Percentiles rank a stretch among this genome's conserved stretches.
phyloP scores from a whole-genome alignment of 306 rosid species.

The Quillaja saponaria region DNA sequence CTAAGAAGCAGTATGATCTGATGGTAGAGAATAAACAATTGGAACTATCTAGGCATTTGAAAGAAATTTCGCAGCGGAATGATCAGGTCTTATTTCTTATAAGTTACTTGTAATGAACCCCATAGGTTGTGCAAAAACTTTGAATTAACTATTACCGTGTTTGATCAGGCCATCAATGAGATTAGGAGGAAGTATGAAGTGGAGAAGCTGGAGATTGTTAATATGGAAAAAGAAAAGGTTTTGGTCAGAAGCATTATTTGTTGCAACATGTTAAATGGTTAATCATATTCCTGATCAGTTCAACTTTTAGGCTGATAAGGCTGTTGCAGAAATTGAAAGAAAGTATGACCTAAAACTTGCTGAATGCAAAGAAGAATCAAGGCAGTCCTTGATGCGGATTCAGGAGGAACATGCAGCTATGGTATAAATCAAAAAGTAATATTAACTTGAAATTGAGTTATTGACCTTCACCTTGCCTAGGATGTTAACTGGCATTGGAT shows the following conservation, averaged over 20 bases:
- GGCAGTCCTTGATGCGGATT: conserved; percentile 52
- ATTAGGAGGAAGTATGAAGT: conserved; percentile 78
- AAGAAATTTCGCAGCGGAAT: conserved; percentile 85
- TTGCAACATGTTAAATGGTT: conserved; percentile 25
- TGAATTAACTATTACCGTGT: conserved; percentile 34
- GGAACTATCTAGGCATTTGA: conserved; percentile 87
- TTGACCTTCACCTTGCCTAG: conserved; percentile 14
- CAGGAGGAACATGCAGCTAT: conserved; percentile 70
- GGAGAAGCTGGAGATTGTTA: conserved; percentile 80
- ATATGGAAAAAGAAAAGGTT: conserved; percentile 86
- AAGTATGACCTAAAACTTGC: conserved; percentile 56
- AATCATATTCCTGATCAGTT: conserved; percentile 43
- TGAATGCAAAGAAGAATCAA: conserved; percentile 72
- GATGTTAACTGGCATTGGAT: conserved; percentile 16
- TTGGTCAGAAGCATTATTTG: conserved; percentile 29
- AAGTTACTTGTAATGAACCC: conserved; percentile 26
- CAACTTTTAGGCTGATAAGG: conserved; percentile 62
- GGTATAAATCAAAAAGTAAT: conserved; percentile 49
- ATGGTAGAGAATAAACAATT: conserved; percentile 77
- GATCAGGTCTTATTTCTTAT: conserved; percentile 69
- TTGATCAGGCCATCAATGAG: conserved; percentile 82
- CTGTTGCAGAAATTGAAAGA: conserved; percentile 58
- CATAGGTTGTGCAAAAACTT: conserved; percentile 26
- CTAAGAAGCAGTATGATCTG: conserved; percentile 70
- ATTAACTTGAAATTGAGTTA: conserved; percentile 17